These are phyloP conservation scores for Metarhizium anisopliae DNA, from an alignment of 2,329 filamentous ascomycete species.

Conservation along the genomic window DNA sequence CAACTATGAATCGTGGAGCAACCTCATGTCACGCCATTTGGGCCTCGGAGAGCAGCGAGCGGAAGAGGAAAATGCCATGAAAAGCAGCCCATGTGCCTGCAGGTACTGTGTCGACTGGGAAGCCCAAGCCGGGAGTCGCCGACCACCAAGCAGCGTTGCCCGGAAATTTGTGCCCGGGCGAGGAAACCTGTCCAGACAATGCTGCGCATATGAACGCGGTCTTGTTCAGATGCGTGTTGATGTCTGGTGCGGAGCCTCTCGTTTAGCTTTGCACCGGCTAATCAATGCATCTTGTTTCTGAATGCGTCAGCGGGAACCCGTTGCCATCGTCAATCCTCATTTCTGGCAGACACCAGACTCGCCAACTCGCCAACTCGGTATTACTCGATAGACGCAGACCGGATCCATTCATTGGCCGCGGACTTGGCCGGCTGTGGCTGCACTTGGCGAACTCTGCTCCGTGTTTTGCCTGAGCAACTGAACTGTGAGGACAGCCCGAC, in stretches of 20 bases:
- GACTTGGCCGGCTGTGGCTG: not conserved
- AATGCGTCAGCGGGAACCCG: too few relatives aligned
- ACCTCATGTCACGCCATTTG: conserved; percentile 12
- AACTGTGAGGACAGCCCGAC: not conserved
- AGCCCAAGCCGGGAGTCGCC: conserved; percentile 6
- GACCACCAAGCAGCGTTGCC: not conserved
- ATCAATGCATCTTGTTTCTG: too few relatives aligned
- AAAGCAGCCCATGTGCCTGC: not conserved
- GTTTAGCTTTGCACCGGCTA: too few relatives aligned
- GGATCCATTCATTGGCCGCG: not conserved
- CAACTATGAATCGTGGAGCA: conserved; percentile 2
- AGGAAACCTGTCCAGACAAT: too few relatives aligned
- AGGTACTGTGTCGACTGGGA: not conserved
- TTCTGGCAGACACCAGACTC: too few relatives aligned
- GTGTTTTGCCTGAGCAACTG: not conserved
- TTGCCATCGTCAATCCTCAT: too few relatives aligned
- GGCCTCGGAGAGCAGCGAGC: not conserved
- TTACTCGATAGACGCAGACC: not conserved
- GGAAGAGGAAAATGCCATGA: not conserved
- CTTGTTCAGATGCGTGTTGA: too few relatives aligned
- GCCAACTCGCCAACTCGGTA: not conserved
- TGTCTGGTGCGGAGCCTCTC: too few relatives aligned
- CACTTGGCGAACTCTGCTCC: not conserved
- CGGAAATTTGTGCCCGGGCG: not conserved
- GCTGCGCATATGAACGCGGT: too few relatives aligned